Base-by-base conservation (phyloP, 2,329 filamentous ascomycete species). In the Fusarium transvaalense region DNA sequence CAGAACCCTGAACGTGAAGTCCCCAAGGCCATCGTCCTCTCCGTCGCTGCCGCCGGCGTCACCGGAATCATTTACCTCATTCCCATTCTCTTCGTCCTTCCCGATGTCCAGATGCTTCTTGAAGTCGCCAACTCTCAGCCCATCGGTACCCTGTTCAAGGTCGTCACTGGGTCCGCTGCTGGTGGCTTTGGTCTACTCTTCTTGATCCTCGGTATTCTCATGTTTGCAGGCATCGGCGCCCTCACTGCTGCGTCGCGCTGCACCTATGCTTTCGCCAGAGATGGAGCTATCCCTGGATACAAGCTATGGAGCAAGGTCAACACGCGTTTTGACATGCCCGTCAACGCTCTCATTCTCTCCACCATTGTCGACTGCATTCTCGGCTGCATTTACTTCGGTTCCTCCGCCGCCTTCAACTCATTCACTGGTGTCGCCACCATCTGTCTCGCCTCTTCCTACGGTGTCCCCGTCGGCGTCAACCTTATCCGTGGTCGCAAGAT, bases 391-490 rank as follows among this genome's bases (percentile, higher is more conserved):
- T 94, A 92, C 80, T 93, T 94, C 68, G 92, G 92, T 12, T 92
- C 89, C 2, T 86, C 87, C 0, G 90, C 91, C 0, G 92, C 92
- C 0, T 94, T 94, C 81, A 91, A 91, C 82, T 90, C 88, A 12
- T 94, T 94, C 78, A 94, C 91, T 0, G 91, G 91, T 29, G 91
- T 93, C 1, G 92, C 91, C 2, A 94, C 91, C 6, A 93, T 94
- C 75, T 93, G 91, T 68, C 85, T 94, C 1, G 91, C 88, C 1
- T 88, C 89, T 6, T 92, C 90, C 0, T 94, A 94, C 76, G 91
- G 89, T 15, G 84, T 93, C 17, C 92, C 92, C 0, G 92, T 94
- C 56, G 79, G 93, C 13, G 89, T 94, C 60, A 91, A 85, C 13
- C 80, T 94, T 5, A 71, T 93, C 2, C 86, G 90, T 17, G 85